Evolutionary conservation across 2,329 filamentous ascomycete genomes (phyloP).

Genomic region (Stagonosporopsis chrysanthemi): DNA sequence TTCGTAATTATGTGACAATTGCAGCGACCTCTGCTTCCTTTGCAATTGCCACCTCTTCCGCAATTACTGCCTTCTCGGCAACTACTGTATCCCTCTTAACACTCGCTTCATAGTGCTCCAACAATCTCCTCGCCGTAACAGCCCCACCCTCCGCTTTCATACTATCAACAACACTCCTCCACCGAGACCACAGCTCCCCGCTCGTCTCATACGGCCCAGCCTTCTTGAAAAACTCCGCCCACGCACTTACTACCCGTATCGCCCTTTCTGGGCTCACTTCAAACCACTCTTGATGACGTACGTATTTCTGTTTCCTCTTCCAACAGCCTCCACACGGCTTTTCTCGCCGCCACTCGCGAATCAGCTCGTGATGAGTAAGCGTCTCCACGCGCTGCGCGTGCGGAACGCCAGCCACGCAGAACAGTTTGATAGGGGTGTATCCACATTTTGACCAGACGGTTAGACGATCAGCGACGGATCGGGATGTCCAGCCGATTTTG

Average conservation of each 20-base stretch:
- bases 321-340: background rate
- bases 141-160: background rate
- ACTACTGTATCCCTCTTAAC: too few species aligned
- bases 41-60: too few species aligned
- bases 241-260: background rate
- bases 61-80: too few species aligned
- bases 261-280: background rate
- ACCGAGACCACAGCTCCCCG: background rate
- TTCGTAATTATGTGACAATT: too few species aligned
- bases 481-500: background rate
- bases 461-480: background rate
- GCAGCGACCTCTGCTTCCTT: too few species aligned
- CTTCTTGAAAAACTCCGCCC: background rate
- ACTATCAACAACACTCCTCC: background rate
- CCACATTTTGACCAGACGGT: background rate
- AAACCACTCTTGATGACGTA: background rate
- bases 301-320: background rate
- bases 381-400: background rate
- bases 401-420: background rate
- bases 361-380: background rate
- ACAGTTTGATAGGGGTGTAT: background rate
- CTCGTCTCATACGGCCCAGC: background rate
- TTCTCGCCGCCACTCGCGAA: background rate
- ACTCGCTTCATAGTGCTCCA: too few species aligned
- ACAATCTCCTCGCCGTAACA: too few species aligned